Evolutionary conservation across 371 early-diverging fungal genomes (phyloP).

Genomic region (Mucor indicus): DNA sequence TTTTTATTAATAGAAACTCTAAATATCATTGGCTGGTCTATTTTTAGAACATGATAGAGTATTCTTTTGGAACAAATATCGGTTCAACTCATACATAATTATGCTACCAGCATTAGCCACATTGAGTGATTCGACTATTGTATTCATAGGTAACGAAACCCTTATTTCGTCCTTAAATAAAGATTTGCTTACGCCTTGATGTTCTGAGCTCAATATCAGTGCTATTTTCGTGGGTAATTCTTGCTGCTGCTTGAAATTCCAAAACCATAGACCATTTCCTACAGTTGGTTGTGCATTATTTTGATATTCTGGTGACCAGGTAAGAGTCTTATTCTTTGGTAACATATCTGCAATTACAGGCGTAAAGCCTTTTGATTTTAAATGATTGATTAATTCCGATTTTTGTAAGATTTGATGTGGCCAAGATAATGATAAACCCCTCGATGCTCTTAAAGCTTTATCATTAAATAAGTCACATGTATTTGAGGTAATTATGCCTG

Average conservation of each 20-base stretch:
- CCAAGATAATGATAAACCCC: conserved; percentile 44
- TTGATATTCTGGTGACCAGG: conserved; percentile 29
- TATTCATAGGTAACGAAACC: conserved; percentile 56
- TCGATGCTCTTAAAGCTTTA: conserved; percentile 51
- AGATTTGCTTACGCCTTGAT: conserved; percentile 35
- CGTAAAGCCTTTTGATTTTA: conserved; percentile 37
- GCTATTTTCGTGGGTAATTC: conserved; percentile 43
- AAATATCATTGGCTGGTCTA: conserved; percentile 3
- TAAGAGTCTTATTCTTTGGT: conserved; percentile 13
- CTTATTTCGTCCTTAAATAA: conserved; percentile 34
- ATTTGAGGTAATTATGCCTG: conserved; percentile 40
- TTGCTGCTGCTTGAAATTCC: conserved; percentile 18
- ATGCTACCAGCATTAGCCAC: conserved; percentile 53
- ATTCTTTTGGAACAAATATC: conserved; percentile 13
- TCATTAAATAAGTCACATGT: conserved; percentile 57
- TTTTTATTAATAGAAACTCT: background rate
- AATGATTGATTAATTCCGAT: conserved; percentile 22
- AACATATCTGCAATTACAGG: conserved; percentile 57
- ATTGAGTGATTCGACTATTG: conserved; percentile 53
- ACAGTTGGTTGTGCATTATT: background rate
- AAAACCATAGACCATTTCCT: conserved; percentile 31
- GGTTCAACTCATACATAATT: conserved; percentile 57
- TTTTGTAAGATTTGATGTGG: conserved; percentile 23
- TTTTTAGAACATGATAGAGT: background rate
- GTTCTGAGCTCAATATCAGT: conserved; percentile 53